These are phyloP conservation scores for Dillenia suffruticosa DNA, from an alignment of 164 flowering plant genomes.

Conservation along the genomic window DNA sequence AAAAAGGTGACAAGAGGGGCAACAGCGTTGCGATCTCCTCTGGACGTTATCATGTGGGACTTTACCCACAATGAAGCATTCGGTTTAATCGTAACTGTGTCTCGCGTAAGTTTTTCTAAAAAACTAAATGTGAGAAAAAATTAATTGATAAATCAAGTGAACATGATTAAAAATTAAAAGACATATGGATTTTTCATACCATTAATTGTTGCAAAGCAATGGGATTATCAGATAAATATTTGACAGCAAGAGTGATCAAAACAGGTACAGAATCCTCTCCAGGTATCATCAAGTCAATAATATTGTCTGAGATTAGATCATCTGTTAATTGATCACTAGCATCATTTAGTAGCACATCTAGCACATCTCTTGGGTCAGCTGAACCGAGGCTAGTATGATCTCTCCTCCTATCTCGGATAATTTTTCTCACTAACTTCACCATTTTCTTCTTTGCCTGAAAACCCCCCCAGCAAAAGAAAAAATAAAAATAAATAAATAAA, in stretches of 20 bases:
- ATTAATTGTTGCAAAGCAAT: conserved; percentile 58
- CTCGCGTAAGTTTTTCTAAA: no score
- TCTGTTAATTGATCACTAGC: conserved; percentile 49
- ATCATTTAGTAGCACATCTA: conserved; percentile 69
- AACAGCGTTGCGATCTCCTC: no score
- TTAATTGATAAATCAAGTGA: no score
- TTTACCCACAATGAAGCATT: no score
- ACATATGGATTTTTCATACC: conserved; percentile 27
- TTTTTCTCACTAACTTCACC: conserved; percentile 59
- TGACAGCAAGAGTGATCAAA: conserved; percentile 84
- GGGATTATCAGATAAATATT: conserved; percentile 83
- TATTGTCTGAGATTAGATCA: conserved; percentile 71
- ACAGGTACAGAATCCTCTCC: conserved; percentile 95
- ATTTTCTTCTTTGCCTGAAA: conserved; percentile 86
- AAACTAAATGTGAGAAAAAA: no score
- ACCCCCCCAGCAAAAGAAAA: neutral
- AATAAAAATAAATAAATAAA: neutral
- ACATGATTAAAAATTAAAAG: neutral
- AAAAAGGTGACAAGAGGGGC: neutral
- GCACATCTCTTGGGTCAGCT: conserved; percentile 49
- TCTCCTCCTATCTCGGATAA: conserved; percentile 47
- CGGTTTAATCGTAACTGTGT: no score
- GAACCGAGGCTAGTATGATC: neutral
- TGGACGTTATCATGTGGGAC: no score
- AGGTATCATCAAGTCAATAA: conserved; percentile 95